Evolutionary conservation across 805 yeast species (phyloP).

Genomic region (Cyberlindnera nakhonratchasimensis): DNA sequence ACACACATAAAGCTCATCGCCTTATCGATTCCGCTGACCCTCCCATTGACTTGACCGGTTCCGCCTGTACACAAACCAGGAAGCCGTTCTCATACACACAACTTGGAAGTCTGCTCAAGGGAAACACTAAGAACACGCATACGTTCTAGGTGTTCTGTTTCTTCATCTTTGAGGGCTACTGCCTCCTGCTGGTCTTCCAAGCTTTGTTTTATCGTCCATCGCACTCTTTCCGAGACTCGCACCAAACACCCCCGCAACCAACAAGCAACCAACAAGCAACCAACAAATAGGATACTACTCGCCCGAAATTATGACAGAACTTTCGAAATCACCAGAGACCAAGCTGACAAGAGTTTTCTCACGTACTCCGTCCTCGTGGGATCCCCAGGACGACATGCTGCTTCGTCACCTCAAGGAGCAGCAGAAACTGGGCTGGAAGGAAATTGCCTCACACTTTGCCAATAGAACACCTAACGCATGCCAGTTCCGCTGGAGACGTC

Average conservation of each 20-base stretch:
- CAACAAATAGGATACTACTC: background rate
- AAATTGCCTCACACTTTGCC: conserved; percentile 72
- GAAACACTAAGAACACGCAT: too few relatives aligned
- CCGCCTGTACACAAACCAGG: too few relatives aligned
- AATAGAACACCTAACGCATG: conserved; percentile 87
- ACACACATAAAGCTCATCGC: conserved; percentile 10
- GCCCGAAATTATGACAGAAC: conserved; percentile 7
- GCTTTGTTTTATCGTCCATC: too few relatives aligned
- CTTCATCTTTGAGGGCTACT: too few relatives aligned
- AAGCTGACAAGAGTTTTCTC: conserved; percentile 27
- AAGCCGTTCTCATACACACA: too few relatives aligned
- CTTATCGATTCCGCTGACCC: conserved; percentile 8
- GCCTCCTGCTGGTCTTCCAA: too few relatives aligned
- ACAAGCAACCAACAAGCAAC: background rate
- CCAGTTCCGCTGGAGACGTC: conserved; percentile 84
- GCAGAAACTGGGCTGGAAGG: conserved; percentile 86
- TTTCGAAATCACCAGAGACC: conserved; percentile 4
- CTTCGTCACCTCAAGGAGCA: conserved; percentile 76
- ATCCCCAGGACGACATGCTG: conserved; percentile 69
- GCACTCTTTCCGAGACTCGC: too few relatives aligned
- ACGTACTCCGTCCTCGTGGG: conserved; percentile 63
- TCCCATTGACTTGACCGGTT: background rate
- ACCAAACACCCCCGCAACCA: background rate
- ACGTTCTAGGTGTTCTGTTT: too few relatives aligned
- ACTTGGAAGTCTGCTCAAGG: too few relatives aligned